Percentiles rank a stretch among this genome's conserved stretches.
phyloP scores from a whole-genome alignment of 2,329 filamentous ascomycete genomes.

The Botrytis deweyae region DNA sequence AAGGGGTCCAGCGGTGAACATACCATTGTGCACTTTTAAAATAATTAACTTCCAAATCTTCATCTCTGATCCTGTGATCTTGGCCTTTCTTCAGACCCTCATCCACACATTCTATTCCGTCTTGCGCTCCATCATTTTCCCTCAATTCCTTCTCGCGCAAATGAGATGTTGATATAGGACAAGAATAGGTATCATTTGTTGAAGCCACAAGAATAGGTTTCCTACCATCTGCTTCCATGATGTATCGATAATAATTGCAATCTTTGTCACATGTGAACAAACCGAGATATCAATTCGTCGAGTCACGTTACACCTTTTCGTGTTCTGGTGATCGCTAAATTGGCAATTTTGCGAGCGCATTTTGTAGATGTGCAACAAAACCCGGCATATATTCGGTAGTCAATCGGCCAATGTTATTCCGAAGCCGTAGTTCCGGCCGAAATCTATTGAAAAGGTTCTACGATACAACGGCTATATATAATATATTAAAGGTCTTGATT shows the following conservation, averaged over 20 bases:
- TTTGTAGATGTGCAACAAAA: background rate
- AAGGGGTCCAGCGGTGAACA: background rate
- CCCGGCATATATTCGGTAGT: background rate
- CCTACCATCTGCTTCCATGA: constrained; percentile 27
- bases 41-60: constrained; percentile 37
- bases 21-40: constrained; percentile 42
- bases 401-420: background rate
- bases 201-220: constrained; percentile 35
- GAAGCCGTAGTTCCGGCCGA: no score
- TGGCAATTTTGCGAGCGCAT: background rate
- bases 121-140: background rate
- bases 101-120: background rate
- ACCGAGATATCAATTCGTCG: background rate
- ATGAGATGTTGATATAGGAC: constrained; percentile 35
- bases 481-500: background rate
- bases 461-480: background rate
- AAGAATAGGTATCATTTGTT: constrained; percentile 35
- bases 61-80: constrained; percentile 12
- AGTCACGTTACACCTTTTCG: background rate
- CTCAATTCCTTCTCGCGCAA: constrained; percentile 29
- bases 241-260: background rate
- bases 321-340: background rate
- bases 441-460: background rate
- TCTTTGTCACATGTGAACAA: background rate
- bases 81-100: background rate